These are phyloP conservation scores for Russula compacta DNA, from an alignment of 768 basidiomycete genomes.

Conservation along the genomic window DNA sequence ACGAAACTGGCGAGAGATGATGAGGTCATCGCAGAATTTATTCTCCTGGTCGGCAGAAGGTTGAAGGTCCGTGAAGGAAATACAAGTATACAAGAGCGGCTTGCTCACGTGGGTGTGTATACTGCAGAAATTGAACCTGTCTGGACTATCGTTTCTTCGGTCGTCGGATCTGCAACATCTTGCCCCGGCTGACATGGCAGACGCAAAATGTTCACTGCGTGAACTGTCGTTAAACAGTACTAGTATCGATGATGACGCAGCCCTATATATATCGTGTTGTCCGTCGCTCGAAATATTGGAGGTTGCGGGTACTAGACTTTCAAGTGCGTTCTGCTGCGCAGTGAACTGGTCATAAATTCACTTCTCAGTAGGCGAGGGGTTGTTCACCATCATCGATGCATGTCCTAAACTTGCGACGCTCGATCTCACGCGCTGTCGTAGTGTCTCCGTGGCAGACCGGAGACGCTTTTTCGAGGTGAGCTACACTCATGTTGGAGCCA, in stretches of 20 bases:
- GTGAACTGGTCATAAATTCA: background rate
- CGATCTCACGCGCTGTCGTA: constrained; percentile 59
- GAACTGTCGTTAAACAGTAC: constrained; percentile 52
- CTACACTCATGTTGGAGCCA: background rate
- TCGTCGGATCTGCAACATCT: constrained; percentile 46
- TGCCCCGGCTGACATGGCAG: constrained; percentile 27
- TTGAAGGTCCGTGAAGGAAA: constrained; percentile 13
- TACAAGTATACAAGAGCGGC: background rate
- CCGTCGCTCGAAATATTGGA: constrained; percentile 38
- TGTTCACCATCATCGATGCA: constrained; percentile 49
- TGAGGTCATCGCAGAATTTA: constrained; percentile 36
- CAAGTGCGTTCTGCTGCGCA: constrained; percentile 34
- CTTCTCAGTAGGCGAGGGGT: constrained; percentile 35
- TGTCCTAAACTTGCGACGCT: constrained; percentile 45
- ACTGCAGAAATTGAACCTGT: constrained; percentile 47
- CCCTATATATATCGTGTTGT: constrained; percentile 46
- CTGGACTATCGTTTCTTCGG: constrained; percentile 40
- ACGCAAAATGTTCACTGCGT: constrained; percentile 33
- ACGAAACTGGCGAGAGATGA: constrained; percentile 40
- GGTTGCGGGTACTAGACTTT: constrained; percentile 50
- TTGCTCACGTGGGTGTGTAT: background rate
- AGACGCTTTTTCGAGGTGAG: constrained; percentile 58
- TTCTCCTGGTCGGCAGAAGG: constrained; percentile 46
- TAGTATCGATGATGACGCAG: constrained; percentile 47
- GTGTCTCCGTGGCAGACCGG: constrained; percentile 48